phyloP scores from a whole-genome alignment of 306 rosid species.

The Aeschynomene evenia region DNA sequence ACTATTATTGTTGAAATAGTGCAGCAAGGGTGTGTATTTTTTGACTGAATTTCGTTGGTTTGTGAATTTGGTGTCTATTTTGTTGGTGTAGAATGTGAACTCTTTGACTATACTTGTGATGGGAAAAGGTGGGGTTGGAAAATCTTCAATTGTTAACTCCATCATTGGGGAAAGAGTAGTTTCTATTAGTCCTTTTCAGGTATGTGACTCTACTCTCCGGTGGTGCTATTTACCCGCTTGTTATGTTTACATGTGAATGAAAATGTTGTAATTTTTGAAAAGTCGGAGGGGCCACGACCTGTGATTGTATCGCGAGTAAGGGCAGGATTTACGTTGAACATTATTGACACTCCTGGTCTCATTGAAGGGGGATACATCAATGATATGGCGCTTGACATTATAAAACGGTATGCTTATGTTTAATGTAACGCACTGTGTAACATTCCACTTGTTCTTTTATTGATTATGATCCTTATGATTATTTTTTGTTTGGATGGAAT shows the following conservation, averaged over 20 bases:
- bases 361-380: slow-evolving; percentile 96
- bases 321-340: slow-evolving; percentile 82
- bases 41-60: not conserved
- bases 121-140: slow-evolving; percentile 99
- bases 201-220: slow-evolving; percentile 14
- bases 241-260: slow-evolving; percentile 4
- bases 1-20: not conserved
- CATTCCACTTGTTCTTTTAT: not conserved
- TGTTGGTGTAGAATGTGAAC: slow-evolving; percentile 65
- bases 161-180: slow-evolving; percentile 87
- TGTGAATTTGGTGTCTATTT: slow-evolving; percentile 5
- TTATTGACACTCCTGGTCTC: slow-evolving; percentile 97
- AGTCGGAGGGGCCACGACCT: slow-evolving; percentile 89
- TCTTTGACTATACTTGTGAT: slow-evolving; percentile 91
- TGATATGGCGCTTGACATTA: slow-evolving; percentile 68
- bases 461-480: slow-evolving; percentile 5
- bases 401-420: slow-evolving; percentile 56
- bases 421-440: too few relatives aligned
- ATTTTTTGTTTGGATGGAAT: slow-evolving; percentile 16
- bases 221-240: not conserved
- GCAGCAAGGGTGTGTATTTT: not conserved
- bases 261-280: slow-evolving; percentile 10
- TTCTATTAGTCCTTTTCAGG: slow-evolving; percentile 92
- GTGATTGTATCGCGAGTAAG: slow-evolving; percentile 84
- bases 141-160: slow-evolving; percentile 92